Evolutionary conservation across 148 eudicot genomes (phyloP).

Genomic region (Amaranthus palmeri): DNA sequence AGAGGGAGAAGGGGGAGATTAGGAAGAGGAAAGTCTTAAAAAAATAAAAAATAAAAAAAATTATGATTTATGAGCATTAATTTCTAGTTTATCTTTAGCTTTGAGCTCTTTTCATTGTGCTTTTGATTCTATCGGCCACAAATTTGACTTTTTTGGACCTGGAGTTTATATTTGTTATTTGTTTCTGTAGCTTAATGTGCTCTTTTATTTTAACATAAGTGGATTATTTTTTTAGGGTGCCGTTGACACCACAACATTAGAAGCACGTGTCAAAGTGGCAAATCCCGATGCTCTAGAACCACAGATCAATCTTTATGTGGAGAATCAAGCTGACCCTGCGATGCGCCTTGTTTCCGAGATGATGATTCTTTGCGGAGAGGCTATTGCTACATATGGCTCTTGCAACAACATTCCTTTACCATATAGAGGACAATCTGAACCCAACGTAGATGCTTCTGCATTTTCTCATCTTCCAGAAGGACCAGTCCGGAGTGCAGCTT

Average conservation of each 20-base stretch:
- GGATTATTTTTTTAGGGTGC: slow-evolving; percentile 64
- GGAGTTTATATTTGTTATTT: background rate
- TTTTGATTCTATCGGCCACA: background rate
- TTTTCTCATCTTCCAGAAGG: slow-evolving; percentile 98
- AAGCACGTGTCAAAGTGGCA: slow-evolving; percentile 76
- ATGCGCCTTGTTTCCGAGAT: slow-evolving; percentile 97
- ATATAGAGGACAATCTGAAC: slow-evolving; percentile 85
- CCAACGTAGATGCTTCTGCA: slow-evolving; percentile 69
- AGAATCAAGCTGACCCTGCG: slow-evolving; percentile 83
- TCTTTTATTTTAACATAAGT: background rate
- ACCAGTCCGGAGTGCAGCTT: slow-evolving; percentile 73
- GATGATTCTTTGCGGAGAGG: slow-evolving; percentile 99
- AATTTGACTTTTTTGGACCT: background rate
- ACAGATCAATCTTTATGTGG: slow-evolving; percentile 76
- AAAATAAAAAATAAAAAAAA: too few relatives aligned
- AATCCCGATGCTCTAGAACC: slow-evolving; percentile 95
- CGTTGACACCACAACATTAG: slow-evolving; percentile 71
- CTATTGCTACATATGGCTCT: slow-evolving; percentile 78
- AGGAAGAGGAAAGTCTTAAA: too few relatives aligned
- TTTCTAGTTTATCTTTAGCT: too few relatives aligned
- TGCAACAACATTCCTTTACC: slow-evolving; percentile 69
- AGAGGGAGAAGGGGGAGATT: too few relatives aligned
- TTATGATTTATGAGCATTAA: too few relatives aligned
- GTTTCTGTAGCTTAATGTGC: background rate
- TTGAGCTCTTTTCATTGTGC: background rate